These are phyloP conservation scores for Nakazawaea laoshanensis DNA, from an alignment of 805 yeast species.

Conservation along the genomic window DNA sequence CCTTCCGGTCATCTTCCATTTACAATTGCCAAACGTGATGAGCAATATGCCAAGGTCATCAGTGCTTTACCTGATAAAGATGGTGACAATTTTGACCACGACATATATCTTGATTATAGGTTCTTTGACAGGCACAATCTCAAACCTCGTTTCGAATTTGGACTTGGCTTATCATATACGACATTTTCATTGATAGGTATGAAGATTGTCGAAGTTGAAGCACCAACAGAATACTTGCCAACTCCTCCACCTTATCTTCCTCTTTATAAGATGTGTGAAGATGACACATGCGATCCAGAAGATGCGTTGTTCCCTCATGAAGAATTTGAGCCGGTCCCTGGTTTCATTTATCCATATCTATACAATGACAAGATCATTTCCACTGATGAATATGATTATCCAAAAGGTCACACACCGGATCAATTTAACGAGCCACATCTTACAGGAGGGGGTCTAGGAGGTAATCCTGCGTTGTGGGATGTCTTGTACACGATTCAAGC, in stretches of 20 bases:
- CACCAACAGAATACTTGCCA: slow-evolving; percentile 37
- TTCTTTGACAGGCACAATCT: slow-evolving; percentile 29
- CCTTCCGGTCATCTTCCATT: slow-evolving; percentile 34
- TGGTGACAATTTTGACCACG: slow-evolving; percentile 32
- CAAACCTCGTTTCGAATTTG: slow-evolving; percentile 32
- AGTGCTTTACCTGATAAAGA: slow-evolving; percentile 27
- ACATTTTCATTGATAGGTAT: slow-evolving; percentile 26
- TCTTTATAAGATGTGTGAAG: slow-evolving; percentile 30
- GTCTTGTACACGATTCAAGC: slow-evolving; percentile 36
- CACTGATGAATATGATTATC: slow-evolving; percentile 31
- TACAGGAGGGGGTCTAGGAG: slow-evolving; percentile 20
- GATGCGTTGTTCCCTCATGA: slow-evolving; percentile 46
- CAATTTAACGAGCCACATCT: slow-evolving; percentile 28
- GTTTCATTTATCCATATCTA: slow-evolving; percentile 48
- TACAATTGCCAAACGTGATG: slow-evolving; percentile 41
- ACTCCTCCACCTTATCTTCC: slow-evolving; percentile 38
- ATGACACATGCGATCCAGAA: slow-evolving; percentile 43
- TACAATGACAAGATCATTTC: slow-evolving; percentile 26
- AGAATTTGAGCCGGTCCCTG: slow-evolving; percentile 44
- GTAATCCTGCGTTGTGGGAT: slow-evolving; percentile 46
- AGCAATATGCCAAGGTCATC: slow-evolving; percentile 18
- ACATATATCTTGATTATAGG: slow-evolving; percentile 35
- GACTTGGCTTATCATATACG: slow-evolving; percentile 35
- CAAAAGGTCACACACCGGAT: slow-evolving; percentile 27
- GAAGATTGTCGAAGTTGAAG: slow-evolving; percentile 29